phyloP scores from a whole-genome alignment of 306 rosid genomes.

The Lablab purpureus region DNA sequence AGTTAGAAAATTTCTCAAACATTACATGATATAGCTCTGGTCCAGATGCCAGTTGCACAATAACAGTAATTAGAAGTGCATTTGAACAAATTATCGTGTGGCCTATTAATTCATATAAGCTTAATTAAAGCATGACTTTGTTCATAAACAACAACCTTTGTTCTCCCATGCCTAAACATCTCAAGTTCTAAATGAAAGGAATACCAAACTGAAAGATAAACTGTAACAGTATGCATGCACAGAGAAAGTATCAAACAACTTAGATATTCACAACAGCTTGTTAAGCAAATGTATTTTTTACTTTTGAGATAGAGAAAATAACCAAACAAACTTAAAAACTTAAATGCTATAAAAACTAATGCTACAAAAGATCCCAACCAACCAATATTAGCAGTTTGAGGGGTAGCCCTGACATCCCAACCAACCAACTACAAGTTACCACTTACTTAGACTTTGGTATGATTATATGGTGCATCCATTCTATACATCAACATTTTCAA shows the following conservation, averaged over 20 bases:
- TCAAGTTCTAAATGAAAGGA: background rate
- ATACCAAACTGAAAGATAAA: background rate
- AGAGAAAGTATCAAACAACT: constrained; percentile 1
- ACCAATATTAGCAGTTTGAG: constrained; percentile 12
- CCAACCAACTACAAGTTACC: constrained; percentile 21
- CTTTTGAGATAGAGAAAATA: background rate
- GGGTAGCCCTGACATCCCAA: background rate
- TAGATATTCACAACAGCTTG: background rate
- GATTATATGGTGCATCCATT: constrained; percentile 29
- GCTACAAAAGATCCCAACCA: constrained; percentile 1
- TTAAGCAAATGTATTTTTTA: background rate
- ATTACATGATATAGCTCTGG: constrained; percentile 32
- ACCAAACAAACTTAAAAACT: background rate
- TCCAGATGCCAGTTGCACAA: constrained; percentile 23
- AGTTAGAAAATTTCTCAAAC: constrained; percentile 4
- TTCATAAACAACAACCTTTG: background rate
- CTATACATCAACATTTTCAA: constrained; percentile 14
- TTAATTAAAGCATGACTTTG: background rate
- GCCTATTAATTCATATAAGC: background rate
- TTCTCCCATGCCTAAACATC: background rate
- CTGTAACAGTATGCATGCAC: background rate
- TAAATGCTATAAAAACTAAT: background rate
- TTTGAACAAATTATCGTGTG: background rate
- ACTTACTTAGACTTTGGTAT: constrained; percentile 28
- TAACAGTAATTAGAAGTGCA: constrained; percentile 10